Percentiles rank a stretch among this genome's conserved stretches.
Evolutionary conservation across 2,329 filamentous ascomycete genomes (phyloP).

Genomic region (Phoma sp.): DNA sequence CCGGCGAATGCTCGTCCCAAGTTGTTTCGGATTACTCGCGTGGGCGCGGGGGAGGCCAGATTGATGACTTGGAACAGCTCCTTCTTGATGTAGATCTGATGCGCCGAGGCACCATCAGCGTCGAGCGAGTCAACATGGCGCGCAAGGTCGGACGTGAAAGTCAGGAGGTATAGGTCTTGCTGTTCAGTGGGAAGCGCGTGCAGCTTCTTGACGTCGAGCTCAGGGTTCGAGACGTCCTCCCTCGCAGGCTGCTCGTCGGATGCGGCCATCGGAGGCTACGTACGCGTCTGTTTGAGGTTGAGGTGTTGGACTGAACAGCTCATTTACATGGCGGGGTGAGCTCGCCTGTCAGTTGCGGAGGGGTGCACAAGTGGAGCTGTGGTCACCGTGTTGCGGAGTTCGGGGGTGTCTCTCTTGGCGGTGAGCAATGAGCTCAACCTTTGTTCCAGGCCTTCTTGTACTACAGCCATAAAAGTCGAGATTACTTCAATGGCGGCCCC

Average conservation of each 20-base stretch:
- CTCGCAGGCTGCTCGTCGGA: conserved; percentile 41
- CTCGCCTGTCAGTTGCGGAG: conserved; percentile 24
- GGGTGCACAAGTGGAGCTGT: conserved; percentile 22
- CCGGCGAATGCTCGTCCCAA: conserved; percentile 82
- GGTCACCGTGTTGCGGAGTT: conserved; percentile 21
- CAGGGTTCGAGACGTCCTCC: conserved; percentile 62
- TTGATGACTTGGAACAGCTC: conserved; percentile 93
- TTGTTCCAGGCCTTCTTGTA: conserved; percentile 16
- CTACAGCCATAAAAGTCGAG: not conserved
- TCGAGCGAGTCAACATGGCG: conserved; percentile 78
- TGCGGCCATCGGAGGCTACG: conserved; percentile 34
- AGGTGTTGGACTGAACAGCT: conserved; percentile 11
- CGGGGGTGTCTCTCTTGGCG: conserved; percentile 39
- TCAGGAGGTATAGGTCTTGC: conserved; percentile 92
- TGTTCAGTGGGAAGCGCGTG: conserved; percentile 90
- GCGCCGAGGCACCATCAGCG: conserved; percentile 80
- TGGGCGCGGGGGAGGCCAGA: conserved; percentile 79
- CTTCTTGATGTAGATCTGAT: conserved; percentile 91
- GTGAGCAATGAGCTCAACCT: conserved; percentile 23
- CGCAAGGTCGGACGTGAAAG: conserved; percentile 81
- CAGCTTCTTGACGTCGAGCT: conserved; percentile 90
- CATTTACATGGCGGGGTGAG: conserved; percentile 32
- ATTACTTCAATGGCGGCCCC: conserved; percentile 29
- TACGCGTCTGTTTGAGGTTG: conserved; percentile 12
- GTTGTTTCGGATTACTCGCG: conserved; percentile 88